Evolutionary conservation across 179 eudicot genomes (phyloP).

Genomic region (Beta lomatogona): DNA sequence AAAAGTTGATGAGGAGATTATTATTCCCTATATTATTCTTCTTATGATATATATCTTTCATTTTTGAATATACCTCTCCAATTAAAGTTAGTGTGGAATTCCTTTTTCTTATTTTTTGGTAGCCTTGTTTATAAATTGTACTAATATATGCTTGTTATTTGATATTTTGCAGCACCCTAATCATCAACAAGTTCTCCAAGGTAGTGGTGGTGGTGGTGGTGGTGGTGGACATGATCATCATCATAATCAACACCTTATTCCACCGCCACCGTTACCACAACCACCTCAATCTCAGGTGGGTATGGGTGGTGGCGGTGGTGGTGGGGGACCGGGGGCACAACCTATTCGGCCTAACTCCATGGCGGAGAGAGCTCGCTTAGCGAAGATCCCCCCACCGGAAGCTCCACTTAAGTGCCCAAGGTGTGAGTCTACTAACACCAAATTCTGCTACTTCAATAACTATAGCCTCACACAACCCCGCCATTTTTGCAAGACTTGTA

Average conservation of each 20-base stretch:
- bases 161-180: slow-evolving; percentile 40
- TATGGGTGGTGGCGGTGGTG: slow-evolving; percentile 32
- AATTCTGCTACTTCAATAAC: slow-evolving; percentile 70
- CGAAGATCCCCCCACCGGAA: slow-evolving; percentile 56
- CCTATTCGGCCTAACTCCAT: slow-evolving; percentile 48
- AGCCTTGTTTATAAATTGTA: slow-evolving; percentile 4
- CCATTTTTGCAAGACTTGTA: slow-evolving; percentile 60
- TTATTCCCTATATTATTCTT: slow-evolving; percentile 43
- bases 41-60: slow-evolving; percentile 27
- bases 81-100: slow-evolving; percentile 4
- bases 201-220: slow-evolving; percentile 4
- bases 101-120: not conserved
- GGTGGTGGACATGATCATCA: slow-evolving; percentile 29
- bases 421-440: slow-evolving; percentile 63
- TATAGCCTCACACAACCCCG: slow-evolving; percentile 62
- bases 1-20: slow-evolving; percentile 21
- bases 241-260: slow-evolving; percentile 37
- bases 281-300: slow-evolving; percentile 34
- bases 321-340: slow-evolving; percentile 29
- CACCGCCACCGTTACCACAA: slow-evolving; percentile 29
- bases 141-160: slow-evolving; percentile 2
- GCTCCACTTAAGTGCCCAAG: slow-evolving; percentile 57
- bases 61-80: slow-evolving; percentile 44
- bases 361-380: slow-evolving; percentile 54
- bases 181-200: slow-evolving; percentile 45